Base-by-base conservation (phyloP, 2,329 filamentous ascomycete genomes). In the Colletotrichum sojae region DNA sequence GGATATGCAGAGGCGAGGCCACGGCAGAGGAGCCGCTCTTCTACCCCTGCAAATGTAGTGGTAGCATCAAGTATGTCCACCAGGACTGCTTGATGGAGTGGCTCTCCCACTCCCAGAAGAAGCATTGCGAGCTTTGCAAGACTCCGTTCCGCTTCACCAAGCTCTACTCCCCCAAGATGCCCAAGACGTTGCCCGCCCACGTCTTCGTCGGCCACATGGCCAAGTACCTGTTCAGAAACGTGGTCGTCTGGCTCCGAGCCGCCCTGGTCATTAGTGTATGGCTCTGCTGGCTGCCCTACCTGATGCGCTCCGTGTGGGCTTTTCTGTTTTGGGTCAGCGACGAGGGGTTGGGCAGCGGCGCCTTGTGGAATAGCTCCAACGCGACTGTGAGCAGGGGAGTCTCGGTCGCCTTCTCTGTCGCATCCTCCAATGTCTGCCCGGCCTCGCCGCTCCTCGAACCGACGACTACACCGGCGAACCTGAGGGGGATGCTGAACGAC, bases 41-140 rank as follows among this genome's bases (percentile, higher is more conserved):
- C 84, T 96, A 97, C 78, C 96, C 96, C 6, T 99, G 96, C 90
- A 98, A 98, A 85, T 99, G 96, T 84, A 98, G 94, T 78, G 96
- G 96, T 66, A 98, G 95, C 82, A 99, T 99, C 83, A 98, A 97
- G 83, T 97, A 92, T 77, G 96, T 99, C 71, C 96, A 99, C 80
- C 96, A 99, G 81, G 93, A 97, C 79, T 99, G 96, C 79, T 84
- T 99, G 81, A 97, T 99, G 92, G 95, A 98, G 82, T 99, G 96
- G 96, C 86, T 99, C 22, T 95, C 94, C 57, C 97, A 99, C 81
- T 98, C 96, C 2, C 95, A 99, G 79, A 99, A 99, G 88, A 98
- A 98, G 81, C 93, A 99, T 84, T 99, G 97, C 86, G 96, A 99
- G 84, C 90, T 99, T 43, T 99, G 96, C 90, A 99, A 99, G 84